These are phyloP conservation scores for Coemansia sp. DNA, from an alignment of 371 early-diverging fungal species.

Conservation along the genomic window DNA sequence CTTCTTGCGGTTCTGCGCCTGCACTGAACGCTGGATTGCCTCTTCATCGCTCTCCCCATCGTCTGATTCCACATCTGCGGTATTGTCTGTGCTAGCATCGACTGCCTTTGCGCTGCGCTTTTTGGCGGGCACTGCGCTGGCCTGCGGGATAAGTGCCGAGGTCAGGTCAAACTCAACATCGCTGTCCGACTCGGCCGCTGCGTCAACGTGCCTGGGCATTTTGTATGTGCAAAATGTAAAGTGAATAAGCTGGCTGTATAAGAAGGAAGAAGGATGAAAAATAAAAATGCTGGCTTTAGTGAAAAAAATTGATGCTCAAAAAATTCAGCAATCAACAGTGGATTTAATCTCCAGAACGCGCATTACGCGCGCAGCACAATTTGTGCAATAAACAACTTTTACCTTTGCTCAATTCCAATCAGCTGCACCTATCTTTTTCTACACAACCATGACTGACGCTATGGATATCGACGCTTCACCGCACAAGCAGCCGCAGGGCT, in stretches of 20 bases:
- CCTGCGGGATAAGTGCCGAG: constrained; percentile 45
- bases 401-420: neutral
- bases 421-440: neutral
- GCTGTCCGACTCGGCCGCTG: constrained; percentile 32
- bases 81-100: neutral
- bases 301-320: too few species aligned
- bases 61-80: neutral
- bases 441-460: constrained; percentile 27
- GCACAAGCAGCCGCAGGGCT: neutral
- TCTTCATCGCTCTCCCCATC: constrained; percentile 33
- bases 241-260: neutral
- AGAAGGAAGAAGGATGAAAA: constrained; percentile 11
- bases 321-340: neutral
- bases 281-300: neutral
- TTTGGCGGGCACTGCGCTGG: constrained; percentile 11
- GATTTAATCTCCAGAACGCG: neutral
- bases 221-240: neutral
- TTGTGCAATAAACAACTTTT: neutral
- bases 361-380: neutral
- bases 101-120: neutral
- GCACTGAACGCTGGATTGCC: constrained; percentile 40
- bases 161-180: constrained; percentile 49
- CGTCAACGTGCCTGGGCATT: constrained; percentile 2
- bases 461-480: constrained; percentile 40
- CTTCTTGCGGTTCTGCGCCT: constrained; percentile 73